Evolutionary conservation across 2,329 filamentous ascomycete species (phyloP).

Genomic region (Phialemoniopsis sp.): DNA sequence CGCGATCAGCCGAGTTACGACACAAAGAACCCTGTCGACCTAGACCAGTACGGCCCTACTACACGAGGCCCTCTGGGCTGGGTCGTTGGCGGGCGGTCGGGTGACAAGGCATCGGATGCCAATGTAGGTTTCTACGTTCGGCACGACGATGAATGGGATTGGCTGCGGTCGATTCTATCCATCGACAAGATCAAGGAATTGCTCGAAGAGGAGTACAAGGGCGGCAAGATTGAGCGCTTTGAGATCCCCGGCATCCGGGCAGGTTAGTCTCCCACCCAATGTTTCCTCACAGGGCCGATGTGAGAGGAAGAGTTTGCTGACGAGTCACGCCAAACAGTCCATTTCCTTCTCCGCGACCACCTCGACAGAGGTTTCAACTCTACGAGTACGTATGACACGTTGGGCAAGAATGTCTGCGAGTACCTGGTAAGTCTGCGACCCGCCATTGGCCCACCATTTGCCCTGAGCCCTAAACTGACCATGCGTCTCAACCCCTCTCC

Average conservation of each 20-base stretch:
- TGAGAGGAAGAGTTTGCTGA: too few relatives aligned
- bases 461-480: too few relatives aligned
- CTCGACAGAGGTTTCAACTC: too few relatives aligned
- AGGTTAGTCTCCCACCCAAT: too few relatives aligned
- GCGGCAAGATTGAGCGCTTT: conserved; percentile 34
- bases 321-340: too few relatives aligned
- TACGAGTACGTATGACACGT: conserved; percentile 15
- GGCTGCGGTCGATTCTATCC: conserved; percentile 35
- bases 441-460: too few relatives aligned
- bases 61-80: conserved; percentile 8
- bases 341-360: too few relatives aligned
- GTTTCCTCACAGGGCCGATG: too few relatives aligned
- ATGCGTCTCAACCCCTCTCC: too few relatives aligned
- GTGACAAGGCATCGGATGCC: conserved; percentile 36
- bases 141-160: conserved; percentile 35
- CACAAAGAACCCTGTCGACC: conserved; percentile 4
- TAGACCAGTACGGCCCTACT: conserved; percentile 10
- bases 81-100: conserved; percentile 11
- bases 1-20: conserved; percentile 6
- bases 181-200: conserved; percentile 27
- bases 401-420: conserved; percentile 20
- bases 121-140: conserved; percentile 42
- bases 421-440: conserved; percentile 7
- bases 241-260: conserved; percentile 27
- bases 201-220: conserved; percentile 27